Evolutionary conservation across 306 rosid species (phyloP), one percentile per base, ranked within the genome.

Genomic region (Canavalia gladiata): DNA sequence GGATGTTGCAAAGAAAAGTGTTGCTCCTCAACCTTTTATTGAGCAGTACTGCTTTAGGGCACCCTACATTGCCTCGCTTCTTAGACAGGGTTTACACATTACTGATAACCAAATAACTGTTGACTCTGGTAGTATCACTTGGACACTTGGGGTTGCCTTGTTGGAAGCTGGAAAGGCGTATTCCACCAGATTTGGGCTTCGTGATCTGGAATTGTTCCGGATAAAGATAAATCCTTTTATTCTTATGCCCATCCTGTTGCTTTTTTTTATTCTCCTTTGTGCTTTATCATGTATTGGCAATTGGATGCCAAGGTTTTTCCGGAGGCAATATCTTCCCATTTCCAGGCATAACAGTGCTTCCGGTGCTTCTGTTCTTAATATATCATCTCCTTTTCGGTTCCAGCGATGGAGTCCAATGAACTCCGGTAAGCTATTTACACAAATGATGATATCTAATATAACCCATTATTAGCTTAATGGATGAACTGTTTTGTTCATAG

Each of bases 21-120:
- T 95, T 84, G 86, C 87, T 52, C 97, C 98, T 9, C 99, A 95
- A 81, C 97, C 99, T 68, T 95, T 89, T 83, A 93, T 95, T 68
- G 99, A 95, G 88, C 99, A 93, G 81, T 95, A 95, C 79, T 95
- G 99, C 90, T 95, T 95, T 81, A 91, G 99, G 83, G 97, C 99
- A 34, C 98, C 98, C 7, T 95, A 95, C 80, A 76, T 91, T 79
- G 90, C 90, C 52, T 93, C 89, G 25, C 88, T 95, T 60, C 88
- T 95, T 68, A 91, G 98, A 85, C 91, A 91, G 77, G 98, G 99
- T 76, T 89, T 95, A 91, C 97, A 89, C 84, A 93, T 95, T 79
- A 84, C 80, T 29, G 97, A 93, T 84, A 65, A 82, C 62, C 92
- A 93, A 68, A 75, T 95, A 77, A 75, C 79, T 74, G 92, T 95